These are phyloP conservation scores for Auriscalpium orientale DNA, from an alignment of 768 basidiomycete genomes.

Conservation along the genomic window DNA sequence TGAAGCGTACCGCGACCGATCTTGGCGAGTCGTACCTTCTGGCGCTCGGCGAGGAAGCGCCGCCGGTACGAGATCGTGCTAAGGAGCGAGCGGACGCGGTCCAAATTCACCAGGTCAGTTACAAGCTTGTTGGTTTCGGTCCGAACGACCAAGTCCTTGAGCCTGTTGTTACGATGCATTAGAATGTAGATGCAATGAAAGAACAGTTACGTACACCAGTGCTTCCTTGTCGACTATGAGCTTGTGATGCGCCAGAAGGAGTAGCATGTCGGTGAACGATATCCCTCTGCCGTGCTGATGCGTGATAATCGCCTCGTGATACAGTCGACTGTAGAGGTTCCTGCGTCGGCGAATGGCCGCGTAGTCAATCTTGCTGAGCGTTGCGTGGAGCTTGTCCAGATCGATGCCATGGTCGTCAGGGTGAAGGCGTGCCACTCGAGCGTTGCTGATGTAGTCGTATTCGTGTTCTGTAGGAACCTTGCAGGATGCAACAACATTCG, in stretches of 20 bases:
- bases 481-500: constrained; percentile 49
- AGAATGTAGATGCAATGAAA: not conserved
- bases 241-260: constrained; percentile 85
- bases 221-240: constrained; percentile 86
- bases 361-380: constrained; percentile 62
- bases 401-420: constrained; percentile 42
- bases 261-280: constrained; percentile 84
- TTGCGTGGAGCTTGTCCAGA: constrained; percentile 48
- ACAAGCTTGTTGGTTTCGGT: constrained; percentile 75
- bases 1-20: constrained; percentile 23
- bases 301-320: constrained; percentile 78
- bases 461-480: constrained; percentile 29
- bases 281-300: constrained; percentile 72
- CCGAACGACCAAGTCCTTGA: constrained; percentile 74
- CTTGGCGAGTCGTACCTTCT: constrained; percentile 29
- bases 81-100: constrained; percentile 76
- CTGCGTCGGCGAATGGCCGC: constrained; percentile 55
- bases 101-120: constrained; percentile 76
- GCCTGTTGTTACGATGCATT: constrained; percentile 32
- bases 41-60: constrained; percentile 49
- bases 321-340: constrained; percentile 65
- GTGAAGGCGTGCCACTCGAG: constrained; percentile 23
- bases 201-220: constrained; percentile 54
- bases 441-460: constrained; percentile 22
- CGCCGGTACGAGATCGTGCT: constrained; percentile 67